Base-by-base conservation (phyloP, 1,284 basidiomycete species). In the Puccinia horiana region DNA sequence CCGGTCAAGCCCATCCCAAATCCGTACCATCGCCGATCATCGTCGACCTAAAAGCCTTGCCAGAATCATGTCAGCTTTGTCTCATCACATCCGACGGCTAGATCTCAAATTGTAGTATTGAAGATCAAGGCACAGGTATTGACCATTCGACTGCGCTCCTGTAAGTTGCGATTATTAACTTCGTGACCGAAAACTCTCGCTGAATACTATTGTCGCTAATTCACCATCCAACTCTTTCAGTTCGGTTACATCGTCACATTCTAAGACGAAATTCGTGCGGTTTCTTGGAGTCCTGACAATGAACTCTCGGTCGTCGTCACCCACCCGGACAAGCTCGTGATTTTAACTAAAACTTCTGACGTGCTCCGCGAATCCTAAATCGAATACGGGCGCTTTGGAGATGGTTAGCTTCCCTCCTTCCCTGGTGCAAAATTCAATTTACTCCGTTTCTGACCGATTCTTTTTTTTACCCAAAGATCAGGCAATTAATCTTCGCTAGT, bases 401-500 rank as follows among this genome's bases (percentile, higher is more conserved):
- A 85, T 42, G 83, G 84, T 84, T n/a, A 72, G 84, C 83, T 29
- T 1, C 32, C 56, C 49, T 37, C 26, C 26, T 42, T 58, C 23
- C 40, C 18, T 11, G 23, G 14, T 32, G n/a, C 44, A 3, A 52
- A 47, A 67, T 37, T 18, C n/a, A n/a, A n/a, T n/a, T n/a, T n/a
- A n/a, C n/a, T n/a, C n/a, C n/a, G n/a, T n/a, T n/a, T n/a, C n/a
- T n/a, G n/a, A n/a, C n/a, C n/a, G n/a, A 32, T 35, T 35, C n/a
- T 58, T 58, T 58, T 32, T 20, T 58, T 32, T n/a, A 11, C 56
- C 9, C n/a, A 63, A 35, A 82, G 80, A 82, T 69, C 40, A 82
- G 44, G 73, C 73, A 1, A 73, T 82, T 40, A 56, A 49, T 44
- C 44, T 82, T 11, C 73, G 97, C 14, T 99, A 97, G 97, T n/a